A percentile compares a stretch with the other conserved stretches of the same genome.
Conservation (phyloP, 2,329 filamentous ascomycete species). For the Aureobasidium sp. region DNA sequence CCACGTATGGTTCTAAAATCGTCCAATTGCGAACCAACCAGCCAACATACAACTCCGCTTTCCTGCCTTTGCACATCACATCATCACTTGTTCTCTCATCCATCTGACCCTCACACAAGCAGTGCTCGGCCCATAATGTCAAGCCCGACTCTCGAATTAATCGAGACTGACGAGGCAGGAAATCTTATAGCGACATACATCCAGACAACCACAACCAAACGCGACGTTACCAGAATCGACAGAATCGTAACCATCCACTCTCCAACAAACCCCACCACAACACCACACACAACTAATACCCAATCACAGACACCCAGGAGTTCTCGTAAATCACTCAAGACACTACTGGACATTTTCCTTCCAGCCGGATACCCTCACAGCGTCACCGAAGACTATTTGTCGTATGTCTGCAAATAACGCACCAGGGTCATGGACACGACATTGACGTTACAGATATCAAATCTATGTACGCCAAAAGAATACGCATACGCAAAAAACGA, state of each 20-base stretch:
- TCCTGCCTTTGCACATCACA: neutral
- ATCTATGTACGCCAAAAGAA: conserved; percentile 49
- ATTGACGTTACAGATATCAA: conserved; percentile 48
- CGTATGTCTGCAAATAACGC: conserved; percentile 44
- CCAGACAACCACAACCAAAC: conserved; percentile 29
- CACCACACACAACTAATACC: conserved; percentile 8
- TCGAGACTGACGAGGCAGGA: conserved; percentile 45
- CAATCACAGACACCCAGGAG: conserved; percentile 15
- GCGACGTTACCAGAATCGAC: conserved; percentile 18
- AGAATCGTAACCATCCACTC: conserved; percentile 19
- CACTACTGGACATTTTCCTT: conserved; percentile 65
- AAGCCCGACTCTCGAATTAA: conserved; percentile 18
- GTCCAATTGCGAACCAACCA: neutral
- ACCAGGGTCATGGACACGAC: neutral
- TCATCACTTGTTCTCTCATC: neutral
- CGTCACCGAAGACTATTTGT: conserved; percentile 76
- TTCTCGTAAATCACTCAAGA: conserved; percentile 29
- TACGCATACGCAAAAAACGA: too few species aligned
- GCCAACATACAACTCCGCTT: neutral
- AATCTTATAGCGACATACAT: conserved; percentile 44
- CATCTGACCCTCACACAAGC: too few species aligned
- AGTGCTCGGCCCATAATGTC: neutral
- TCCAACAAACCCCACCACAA: conserved; percentile 11
- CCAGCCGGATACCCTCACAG: conserved; percentile 84
- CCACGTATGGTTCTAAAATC: too few species aligned